Evolutionary conservation across 2,329 filamentous ascomycete genomes (phyloP), one percentile per base, ranked within the genome.

Genomic region (Bipolaris oryzae): DNA sequence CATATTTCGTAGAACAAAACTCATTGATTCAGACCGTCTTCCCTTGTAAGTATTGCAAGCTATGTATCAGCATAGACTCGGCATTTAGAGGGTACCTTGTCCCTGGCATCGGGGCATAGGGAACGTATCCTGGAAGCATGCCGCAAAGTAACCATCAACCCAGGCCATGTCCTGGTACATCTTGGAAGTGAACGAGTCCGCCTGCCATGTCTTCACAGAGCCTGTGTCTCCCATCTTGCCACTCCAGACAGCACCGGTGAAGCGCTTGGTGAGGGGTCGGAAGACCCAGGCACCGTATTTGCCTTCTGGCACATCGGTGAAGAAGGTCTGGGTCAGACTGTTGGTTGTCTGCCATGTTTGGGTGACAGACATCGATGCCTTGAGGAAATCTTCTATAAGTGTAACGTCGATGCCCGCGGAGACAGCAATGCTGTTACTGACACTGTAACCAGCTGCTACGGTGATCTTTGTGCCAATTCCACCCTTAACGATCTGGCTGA

Each of bases 241-340:
- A 16, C 58, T 58, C 46, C 76, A 68, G n/a, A 75, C 56, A 42
- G 69, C 74, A 20, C 77, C 77, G n/a, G 62, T 68, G 33, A 61
- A 67, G 28, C 71, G 70, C 56, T 67, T 72, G 18, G 69, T 76
- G 64, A 61, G 66, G 3, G 67, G 73, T 63, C 76, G 79, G 63
- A 71, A 77, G 18, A 80, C 75, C 35, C 78, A 73, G 15, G 74
- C 68, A 20, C 76, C 77, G 56, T 73, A 76, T 62, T 78, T 74
- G 43, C 72, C 76, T 0, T 53, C 62, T 1, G 77, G 75, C 0
- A 80, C 72, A 5, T 54, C 61, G 48, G 71, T 76, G 5, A 56
- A 58, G 50, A 76, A 75, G 2, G 61, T 60, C 41, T 74, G 68
- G 0, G 70, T 61, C 53, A 77, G 66, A 0, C 63, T 47, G 20